These are phyloP conservation scores for Balakata baccata DNA, from an alignment of 345 rosid genomes.

Conservation along the genomic window DNA sequence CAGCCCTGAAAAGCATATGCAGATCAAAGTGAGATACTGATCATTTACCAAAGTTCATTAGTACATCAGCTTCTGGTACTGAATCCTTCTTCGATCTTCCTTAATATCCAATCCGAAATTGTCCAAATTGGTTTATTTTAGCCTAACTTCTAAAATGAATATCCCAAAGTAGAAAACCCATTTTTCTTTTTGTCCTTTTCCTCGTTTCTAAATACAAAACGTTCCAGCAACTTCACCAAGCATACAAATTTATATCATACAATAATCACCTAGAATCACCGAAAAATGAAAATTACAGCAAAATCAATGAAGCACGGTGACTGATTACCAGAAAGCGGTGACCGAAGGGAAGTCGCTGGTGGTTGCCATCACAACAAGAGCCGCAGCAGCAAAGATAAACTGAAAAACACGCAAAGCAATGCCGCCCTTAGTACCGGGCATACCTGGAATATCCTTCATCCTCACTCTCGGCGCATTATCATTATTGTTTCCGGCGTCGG, in stretches of 20 bases:
- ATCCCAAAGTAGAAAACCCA: neutral
- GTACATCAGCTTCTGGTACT: neutral
- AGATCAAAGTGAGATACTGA: neutral
- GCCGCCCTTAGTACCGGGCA: slow-evolving; percentile 73
- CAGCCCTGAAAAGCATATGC: neutral
- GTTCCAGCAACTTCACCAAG: neutral
- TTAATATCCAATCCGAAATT: neutral
- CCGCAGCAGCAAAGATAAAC: slow-evolving; percentile 56
- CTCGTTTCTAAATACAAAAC: neutral
- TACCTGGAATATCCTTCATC: slow-evolving; percentile 70
- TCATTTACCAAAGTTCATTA: neutral
- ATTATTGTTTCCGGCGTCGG: slow-evolving; percentile 42
- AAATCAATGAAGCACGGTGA: slow-evolving; percentile 1
- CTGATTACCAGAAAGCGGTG: slow-evolving; percentile 59
- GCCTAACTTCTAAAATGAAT: neutral
- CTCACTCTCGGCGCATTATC: slow-evolving; percentile 42
- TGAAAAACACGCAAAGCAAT: slow-evolving; percentile 53
- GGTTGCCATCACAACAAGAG: slow-evolving; percentile 63
- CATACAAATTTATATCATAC: neutral
- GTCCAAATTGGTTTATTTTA: neutral
- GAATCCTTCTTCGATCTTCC: neutral
- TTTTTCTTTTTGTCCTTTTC: neutral
- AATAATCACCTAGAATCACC: neutral
- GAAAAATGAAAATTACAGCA: neutral
- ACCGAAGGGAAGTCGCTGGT: slow-evolving; percentile 71